Evolutionary conservation across 352 stramenopile genomes (phyloP).

Genomic region (Phytophthora pistaciae): DNA sequence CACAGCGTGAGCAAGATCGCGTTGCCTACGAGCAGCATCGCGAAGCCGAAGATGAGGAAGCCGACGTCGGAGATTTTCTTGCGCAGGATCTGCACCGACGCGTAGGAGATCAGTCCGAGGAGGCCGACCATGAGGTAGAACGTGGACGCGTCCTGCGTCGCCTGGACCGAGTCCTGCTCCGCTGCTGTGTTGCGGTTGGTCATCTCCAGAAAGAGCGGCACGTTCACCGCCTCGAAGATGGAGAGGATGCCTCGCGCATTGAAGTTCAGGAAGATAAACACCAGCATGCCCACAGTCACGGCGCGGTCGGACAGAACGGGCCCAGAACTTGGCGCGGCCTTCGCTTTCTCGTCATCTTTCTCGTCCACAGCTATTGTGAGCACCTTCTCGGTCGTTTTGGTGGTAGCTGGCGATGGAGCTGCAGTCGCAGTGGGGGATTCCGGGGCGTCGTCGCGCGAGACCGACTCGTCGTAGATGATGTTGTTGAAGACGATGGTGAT

Average conservation of each 20-base stretch:
- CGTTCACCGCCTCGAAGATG: conserved; percentile 80
- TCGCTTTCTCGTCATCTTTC: background rate
- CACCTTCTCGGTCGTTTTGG: conserved; percentile 5
- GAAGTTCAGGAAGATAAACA: conserved; percentile 80
- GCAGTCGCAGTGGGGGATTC: conserved; percentile 2
- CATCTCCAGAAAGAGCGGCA: conserved; percentile 59
- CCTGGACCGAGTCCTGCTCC: conserved; percentile 33
- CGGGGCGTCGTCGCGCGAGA: conserved; percentile 55
- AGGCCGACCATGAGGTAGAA: conserved; percentile 71
- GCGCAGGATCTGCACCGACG: conserved; percentile 39
- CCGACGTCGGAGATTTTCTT: conserved; percentile 49
- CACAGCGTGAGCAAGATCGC: conserved; percentile 47
- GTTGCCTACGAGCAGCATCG: conserved; percentile 57
- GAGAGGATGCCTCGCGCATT: conserved; percentile 68
- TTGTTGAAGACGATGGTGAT: conserved; percentile 54
- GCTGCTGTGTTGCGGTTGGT: conserved; percentile 43
- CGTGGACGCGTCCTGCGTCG: conserved; percentile 40
- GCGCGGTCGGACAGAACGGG: conserved; percentile 41
- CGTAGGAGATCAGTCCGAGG: conserved; percentile 59
- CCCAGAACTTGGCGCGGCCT: background rate
- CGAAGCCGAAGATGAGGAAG: conserved; percentile 62
- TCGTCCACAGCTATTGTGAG: conserved; percentile 13
- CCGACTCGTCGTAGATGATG: conserved; percentile 56
- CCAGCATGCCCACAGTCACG: conserved; percentile 49
- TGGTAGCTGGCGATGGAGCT: background rate